A percentile compares a stretch with the other conserved stretches of the same genome.
Conservation (phyloP, 441 rosid species). For the Adansonia gregorii region DNA sequence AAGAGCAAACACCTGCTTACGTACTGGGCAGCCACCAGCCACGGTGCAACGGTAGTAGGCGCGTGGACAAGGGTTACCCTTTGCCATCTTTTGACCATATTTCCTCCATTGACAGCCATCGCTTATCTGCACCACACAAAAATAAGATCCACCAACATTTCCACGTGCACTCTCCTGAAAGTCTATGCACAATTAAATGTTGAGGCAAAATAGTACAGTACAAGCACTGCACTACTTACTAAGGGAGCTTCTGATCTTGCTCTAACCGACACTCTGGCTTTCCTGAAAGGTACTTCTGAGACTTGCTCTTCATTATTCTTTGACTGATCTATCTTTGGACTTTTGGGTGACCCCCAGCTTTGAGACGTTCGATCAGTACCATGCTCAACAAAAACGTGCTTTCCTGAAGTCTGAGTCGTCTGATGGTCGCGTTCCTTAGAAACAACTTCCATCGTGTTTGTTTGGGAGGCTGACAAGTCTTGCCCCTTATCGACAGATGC, state of each 20-base stretch:
- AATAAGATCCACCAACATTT: background rate
- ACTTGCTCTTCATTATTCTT: constrained; percentile 48
- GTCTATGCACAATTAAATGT: background rate
- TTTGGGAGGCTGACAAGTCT: constrained; percentile 41
- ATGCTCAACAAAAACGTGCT: constrained; percentile 34
- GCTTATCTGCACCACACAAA: constrained; percentile 44
- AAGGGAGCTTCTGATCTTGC: constrained; percentile 82
- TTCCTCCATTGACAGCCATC: constrained; percentile 95
- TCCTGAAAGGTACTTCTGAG: constrained; percentile 56
- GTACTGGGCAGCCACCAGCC: constrained; percentile 86
- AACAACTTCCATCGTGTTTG: constrained; percentile 41
- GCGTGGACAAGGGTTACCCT: constrained; percentile 89
- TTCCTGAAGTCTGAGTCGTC: constrained; percentile 33
- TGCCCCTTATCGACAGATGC: constrained; percentile 40
- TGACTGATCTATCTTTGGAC: constrained; percentile 48
- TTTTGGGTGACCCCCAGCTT: constrained; percentile 50
- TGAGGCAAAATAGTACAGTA: background rate
- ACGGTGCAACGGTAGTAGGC: constrained; percentile 92
- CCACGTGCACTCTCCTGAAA: background rate
- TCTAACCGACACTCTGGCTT: constrained; percentile 85
- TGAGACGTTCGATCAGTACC: constrained; percentile 44
- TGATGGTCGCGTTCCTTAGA: constrained; percentile 35
- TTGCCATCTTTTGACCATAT: constrained; percentile 86
- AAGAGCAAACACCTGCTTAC: constrained; percentile 61
- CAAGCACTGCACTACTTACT: constrained; percentile 37